Base-by-base conservation (phyloP, 495 filamentous ascomycete genomes). In the Penicillium salamii region DNA sequence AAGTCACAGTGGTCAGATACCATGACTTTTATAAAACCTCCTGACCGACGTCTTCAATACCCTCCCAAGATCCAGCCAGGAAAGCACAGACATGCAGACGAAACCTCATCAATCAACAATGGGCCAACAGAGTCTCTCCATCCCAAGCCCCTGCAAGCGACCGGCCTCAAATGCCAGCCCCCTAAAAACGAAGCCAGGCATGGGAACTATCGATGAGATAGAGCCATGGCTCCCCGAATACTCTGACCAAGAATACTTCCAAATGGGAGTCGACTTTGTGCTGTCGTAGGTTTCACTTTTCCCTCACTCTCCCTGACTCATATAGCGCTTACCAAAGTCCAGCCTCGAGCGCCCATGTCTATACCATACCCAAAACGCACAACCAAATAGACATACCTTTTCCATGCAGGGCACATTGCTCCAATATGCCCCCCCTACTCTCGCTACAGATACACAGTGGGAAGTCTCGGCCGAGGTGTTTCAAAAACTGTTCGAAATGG, bases 311-410 rank as follows among this genome's bases (percentile, higher is more conserved):
- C 15, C n/a, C 19, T n/a, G n/a, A 5, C 20, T 19, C 3, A 39
- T 32, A n/a, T n/a, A n/a, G n/a, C n/a, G n/a, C n/a, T n/a, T n/a
- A n/a, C 37, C 23, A 32, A 54, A 9, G 1, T 12, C 17, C 18
- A 57, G 57, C 2, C 21, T 59, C n/a, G 53, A 59, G 50, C 53
- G 50, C 15, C 49, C 53, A n/a, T 57, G 53, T 36, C 45, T 59
- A 11, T 46, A 26, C 15, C 57, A 53, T 45, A 53, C 44, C 9
- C 44, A 37, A 11, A 13, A 23, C 4, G 23, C 45, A 0, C 44
- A 42, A 1, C 53, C 53, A 15, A 49, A 39, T 8, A 45, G 57
- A 6, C 49, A 59, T 18, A 49, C 49, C 1, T 21, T 53, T 18
- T 53, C 53, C 4, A 46, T 53, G 36, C 53, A 59, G 33, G 53